Evolutionary conservation across 441 rosid genomes (phyloP), one percentile per base, ranked within the genome.

Genomic region (Erodium trifolium): DNA sequence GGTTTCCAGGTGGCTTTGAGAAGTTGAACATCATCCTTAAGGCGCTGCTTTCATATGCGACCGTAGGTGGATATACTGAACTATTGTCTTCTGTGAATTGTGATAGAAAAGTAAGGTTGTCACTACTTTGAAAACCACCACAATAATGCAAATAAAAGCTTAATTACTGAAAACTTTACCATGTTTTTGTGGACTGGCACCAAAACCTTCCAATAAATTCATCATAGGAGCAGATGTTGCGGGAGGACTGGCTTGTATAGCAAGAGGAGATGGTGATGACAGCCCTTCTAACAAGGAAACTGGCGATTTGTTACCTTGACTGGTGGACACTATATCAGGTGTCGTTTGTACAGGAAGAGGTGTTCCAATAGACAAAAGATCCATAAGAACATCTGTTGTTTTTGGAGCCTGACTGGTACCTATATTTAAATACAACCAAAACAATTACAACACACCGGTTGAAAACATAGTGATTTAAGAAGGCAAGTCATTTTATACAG

Each of bases 41-140:
- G 78, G 90, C 70, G 78, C 84, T 87, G 86, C 98, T 95, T 81
- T 95, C 90, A 70, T 80, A 92, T 53, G 93, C 98, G 76, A 89
- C 83, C 17, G 88, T 63, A 57, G 97, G 75, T 69, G 95, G 93
- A 86, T 88, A 86, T 69, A 80, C 78, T 59, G 93, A 78, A 75
- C 96, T 95, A 76, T 92, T 95, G 73, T 83, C 80, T 72, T 79
- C 99, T 92, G 92, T n/a, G n/a, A n/a, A n/a, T n/a, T n/a, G n/a
- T 75, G 67, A 77, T 27, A 53, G 39, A 72, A 77, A 78, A 74
- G 29, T 17, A 66, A 71, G 13, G 18, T 63, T 19, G 57, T 77
- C 70, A 79, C 3, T 65, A 73, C 49, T 69, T 53, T 53, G 18
- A 65, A 55, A 6, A 13, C 19, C 43, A 47, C 64, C 8, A 43